Percentiles rank a stretch among this genome's conserved stretches.
phyloP scores from a whole-genome alignment of 352 stramenopile species.

The Pythium aquatile region DNA sequence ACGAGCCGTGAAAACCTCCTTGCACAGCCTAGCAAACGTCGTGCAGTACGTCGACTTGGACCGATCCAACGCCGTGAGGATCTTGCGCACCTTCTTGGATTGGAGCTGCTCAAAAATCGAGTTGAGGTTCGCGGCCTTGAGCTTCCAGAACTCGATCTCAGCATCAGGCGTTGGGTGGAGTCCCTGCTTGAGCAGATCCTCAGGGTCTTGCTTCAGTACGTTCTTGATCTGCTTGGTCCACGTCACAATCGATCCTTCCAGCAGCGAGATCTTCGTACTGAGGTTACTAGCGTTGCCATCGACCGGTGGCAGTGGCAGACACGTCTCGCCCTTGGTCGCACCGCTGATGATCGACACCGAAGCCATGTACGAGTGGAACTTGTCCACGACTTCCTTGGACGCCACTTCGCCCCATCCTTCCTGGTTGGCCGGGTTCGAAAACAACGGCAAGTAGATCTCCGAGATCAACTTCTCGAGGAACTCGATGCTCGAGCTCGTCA shows the following conservation, averaged over 20 bases:
- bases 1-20: constrained; percentile 95
- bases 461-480: constrained; percentile 94
- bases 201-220: constrained; percentile 97
- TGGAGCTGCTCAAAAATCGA: constrained; percentile 95
- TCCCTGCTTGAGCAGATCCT: constrained; percentile 95
- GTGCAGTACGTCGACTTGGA: constrained; percentile 97
- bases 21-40: constrained; percentile 96
- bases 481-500: constrained; percentile 91
- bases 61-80: constrained; percentile 93
- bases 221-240: constrained; percentile 99
- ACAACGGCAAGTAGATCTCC: constrained; percentile 94
- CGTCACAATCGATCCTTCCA: constrained; percentile 97
- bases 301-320: constrained; percentile 92
- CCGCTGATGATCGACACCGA: constrained; percentile 96
- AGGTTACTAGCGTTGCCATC: constrained; percentile 78
- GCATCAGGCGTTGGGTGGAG: constrained; percentile 96
- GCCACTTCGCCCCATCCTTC: constrained; percentile 95
- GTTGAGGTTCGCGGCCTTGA: constrained; percentile 95
- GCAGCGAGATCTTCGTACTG: constrained; percentile 94
- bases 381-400: constrained; percentile 96
- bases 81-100: constrained; percentile 93
- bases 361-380: constrained; percentile 96
- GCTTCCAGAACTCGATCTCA: constrained; percentile 98
- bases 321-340: constrained; percentile 97
- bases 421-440: constrained; percentile 95